Base-by-base conservation (phyloP, 148 eudicot species). In the Persicaria maculosa region DNA sequence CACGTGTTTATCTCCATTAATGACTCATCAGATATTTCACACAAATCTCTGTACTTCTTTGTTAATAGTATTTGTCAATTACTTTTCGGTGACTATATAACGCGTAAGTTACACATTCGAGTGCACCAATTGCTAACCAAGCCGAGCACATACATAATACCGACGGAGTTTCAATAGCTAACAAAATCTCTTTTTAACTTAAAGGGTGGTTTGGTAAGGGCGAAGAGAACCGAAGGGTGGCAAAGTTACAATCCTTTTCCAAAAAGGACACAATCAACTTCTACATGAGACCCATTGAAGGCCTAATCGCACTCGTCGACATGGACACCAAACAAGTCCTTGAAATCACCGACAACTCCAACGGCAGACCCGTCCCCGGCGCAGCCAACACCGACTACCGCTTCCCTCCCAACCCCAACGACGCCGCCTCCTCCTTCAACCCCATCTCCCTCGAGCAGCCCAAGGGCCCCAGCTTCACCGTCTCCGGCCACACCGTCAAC, bases 241-340 rank as follows among this genome's bases (percentile, higher is more conserved):
- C 91, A 46, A 94, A 94, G 79, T 83, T 90, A 36, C 96, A 94
- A 72, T 91, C 97, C 82, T 94, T 80, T 80, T 74, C 90, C 17
- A 78, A 52, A 73, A 70, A 88, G 74, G 97, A 82, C 81, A 94
- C 98, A 0, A 87, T 85, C 0, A 94, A 94, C 74, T 91, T 94
- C 80, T 94, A 94, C 82, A 90, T 94, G 97, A 84, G 97, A 50
- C 97, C 98, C n/a, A 87, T 94, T 57, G 97, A 94, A 81, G 98
- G 97, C 64, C 80, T 94, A 12, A 91, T 96, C 1, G 90, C 87
- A 8, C 75, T 91, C 2, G 83, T 94, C 7, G 98, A 94, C 64
- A 20, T 94, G 78, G 98, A 94, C 77, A 78, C 93, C 0, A 81
- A 86, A 68, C 69, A 85, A 71, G 93, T 94, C 14, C 17, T 94